Percentiles rank a stretch among this genome's conserved stretches.
Evolutionary conservation across 2,329 filamentous ascomycete genomes (phyloP).

Genomic region (Sordariomycetes sp.): DNA sequence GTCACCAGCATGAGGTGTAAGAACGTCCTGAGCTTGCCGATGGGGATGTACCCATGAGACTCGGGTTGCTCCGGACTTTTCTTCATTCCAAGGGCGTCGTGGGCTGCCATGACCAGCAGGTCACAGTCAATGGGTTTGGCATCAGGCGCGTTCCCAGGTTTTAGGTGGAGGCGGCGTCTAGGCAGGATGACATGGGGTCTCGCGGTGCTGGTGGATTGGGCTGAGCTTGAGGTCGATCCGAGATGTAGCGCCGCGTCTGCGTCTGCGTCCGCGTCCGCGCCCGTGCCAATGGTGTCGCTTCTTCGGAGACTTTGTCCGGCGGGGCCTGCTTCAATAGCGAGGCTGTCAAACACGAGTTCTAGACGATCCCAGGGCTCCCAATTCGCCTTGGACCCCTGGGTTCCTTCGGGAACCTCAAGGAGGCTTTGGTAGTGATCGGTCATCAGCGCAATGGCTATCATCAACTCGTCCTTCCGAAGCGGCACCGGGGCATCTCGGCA

Average conservation of each 20-base stretch:
- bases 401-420: conserved; percentile 24
- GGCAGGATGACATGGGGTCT: conserved; percentile 4
- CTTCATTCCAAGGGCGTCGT: neutral
- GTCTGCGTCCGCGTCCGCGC: neutral
- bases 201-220: conserved; percentile 1
- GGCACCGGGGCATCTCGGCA: conserved; percentile 59
- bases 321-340: conserved; percentile 50
- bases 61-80: neutral
- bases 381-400: neutral
- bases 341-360: conserved; percentile 58
- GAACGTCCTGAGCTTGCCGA: conserved; percentile 34
- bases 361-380: conserved; percentile 45
- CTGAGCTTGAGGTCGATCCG: neutral
- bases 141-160: conserved; percentile 25
- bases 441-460: conserved; percentile 64
- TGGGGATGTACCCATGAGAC: neutral
- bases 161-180: conserved; percentile 34
- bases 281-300: neutral
- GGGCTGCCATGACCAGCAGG: conserved; percentile 30
- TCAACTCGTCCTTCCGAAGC: conserved; percentile 56
- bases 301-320: conserved; percentile 17
- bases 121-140: conserved; percentile 33
- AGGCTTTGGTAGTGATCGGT: conserved; percentile 59
- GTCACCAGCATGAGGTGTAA: conserved; percentile 57
- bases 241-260: too few relatives aligned